These are phyloP conservation scores for Tuber melanosporum DNA, from an alignment of 495 filamentous ascomycete species.

Conservation along the genomic window DNA sequence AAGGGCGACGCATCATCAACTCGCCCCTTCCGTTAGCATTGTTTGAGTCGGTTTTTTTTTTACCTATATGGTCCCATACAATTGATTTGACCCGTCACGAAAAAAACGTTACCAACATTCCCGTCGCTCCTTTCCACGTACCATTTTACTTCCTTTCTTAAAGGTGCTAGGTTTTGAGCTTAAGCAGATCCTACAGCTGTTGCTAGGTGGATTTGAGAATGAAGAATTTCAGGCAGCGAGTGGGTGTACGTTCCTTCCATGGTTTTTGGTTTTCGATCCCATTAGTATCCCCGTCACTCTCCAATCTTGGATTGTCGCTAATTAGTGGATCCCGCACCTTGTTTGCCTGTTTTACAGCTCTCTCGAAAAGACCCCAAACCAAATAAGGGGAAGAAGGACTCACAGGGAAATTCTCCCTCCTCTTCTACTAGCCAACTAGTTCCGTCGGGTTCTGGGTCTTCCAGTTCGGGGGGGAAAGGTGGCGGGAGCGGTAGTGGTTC, in stretches of 20 bases:
- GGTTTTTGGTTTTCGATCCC: not conserved
- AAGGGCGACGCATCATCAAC: slow-evolving; percentile 7
- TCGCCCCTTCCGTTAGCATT: slow-evolving; percentile 12
- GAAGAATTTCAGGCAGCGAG: slow-evolving; percentile 97
- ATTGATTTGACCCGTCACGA: slow-evolving; percentile 27
- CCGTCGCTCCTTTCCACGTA: slow-evolving; percentile 32
- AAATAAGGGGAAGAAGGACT: slow-evolving; percentile 67
- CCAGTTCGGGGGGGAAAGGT: slow-evolving; percentile 79
- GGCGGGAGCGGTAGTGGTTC: slow-evolving; percentile 73
- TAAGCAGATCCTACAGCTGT: slow-evolving; percentile 22
- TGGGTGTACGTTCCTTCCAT: slow-evolving; percentile 54
- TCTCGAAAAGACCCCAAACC: slow-evolving; percentile 81
- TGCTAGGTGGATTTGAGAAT: slow-evolving; percentile 54
- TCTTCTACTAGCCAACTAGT: slow-evolving; percentile 59
- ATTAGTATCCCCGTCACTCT: not conserved
- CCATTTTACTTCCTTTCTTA: slow-evolving; percentile 14
- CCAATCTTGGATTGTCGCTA: slow-evolving; percentile 32
- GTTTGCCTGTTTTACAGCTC: slow-evolving; percentile 59
- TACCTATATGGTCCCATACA: slow-evolving; percentile 16
- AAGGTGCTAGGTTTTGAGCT: slow-evolving; percentile 14
- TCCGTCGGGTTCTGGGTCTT: slow-evolving; percentile 64
- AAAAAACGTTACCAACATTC: slow-evolving; percentile 20
- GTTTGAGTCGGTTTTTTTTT: slow-evolving; percentile 25
- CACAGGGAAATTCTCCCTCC: slow-evolving; percentile 64
- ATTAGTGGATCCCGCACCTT: slow-evolving; percentile 37